Percentiles rank a stretch among this genome's conserved stretches.
phyloP scores from a whole-genome alignment of 2,329 filamentous ascomycete species.

The Fusarium miscanthi region DNA sequence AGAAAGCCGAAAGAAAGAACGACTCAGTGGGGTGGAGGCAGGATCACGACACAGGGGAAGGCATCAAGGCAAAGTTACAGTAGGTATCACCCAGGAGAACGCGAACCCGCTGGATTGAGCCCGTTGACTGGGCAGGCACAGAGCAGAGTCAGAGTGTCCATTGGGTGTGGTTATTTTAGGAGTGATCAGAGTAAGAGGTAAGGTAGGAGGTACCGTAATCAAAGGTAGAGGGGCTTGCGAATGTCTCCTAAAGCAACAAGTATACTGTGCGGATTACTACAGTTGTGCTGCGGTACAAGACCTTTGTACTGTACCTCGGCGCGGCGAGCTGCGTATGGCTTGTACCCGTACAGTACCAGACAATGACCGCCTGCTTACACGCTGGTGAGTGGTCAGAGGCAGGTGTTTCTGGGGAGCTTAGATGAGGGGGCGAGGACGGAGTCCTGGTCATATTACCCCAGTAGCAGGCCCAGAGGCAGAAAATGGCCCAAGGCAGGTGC shows the following conservation, averaged over 20 bases:
- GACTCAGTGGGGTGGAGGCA: slow-evolving; percentile 4
- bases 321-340: slow-evolving; percentile 45
- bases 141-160: slow-evolving; percentile 5
- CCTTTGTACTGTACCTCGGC: slow-evolving; percentile 52
- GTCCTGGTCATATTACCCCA: slow-evolving; percentile 35
- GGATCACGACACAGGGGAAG: slow-evolving; percentile 13
- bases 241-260: slow-evolving; percentile 34
- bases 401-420: slow-evolving; percentile 37
- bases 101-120: slow-evolving; percentile 26
- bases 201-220: slow-evolving; percentile 26
- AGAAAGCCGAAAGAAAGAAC: slow-evolving; percentile 16
- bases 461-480: slow-evolving; percentile 24
- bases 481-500: slow-evolving; percentile 35
- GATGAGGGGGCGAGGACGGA: slow-evolving; percentile 40
- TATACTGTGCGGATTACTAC: slow-evolving; percentile 51
- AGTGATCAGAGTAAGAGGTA: slow-evolving; percentile 29
- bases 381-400: slow-evolving; percentile 41
- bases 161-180: slow-evolving; percentile 21
- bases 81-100: slow-evolving; percentile 32
- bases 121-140: slow-evolving; percentile 30
- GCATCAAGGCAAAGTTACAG: slow-evolving; percentile 17
- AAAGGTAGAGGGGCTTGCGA: slow-evolving; percentile 45
- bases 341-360: slow-evolving; percentile 56
- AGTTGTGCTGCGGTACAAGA: slow-evolving; percentile 45
- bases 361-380: slow-evolving; percentile 37